phyloP scores from a whole-genome alignment of 805 yeast species.

The Pichia nakasei region DNA sequence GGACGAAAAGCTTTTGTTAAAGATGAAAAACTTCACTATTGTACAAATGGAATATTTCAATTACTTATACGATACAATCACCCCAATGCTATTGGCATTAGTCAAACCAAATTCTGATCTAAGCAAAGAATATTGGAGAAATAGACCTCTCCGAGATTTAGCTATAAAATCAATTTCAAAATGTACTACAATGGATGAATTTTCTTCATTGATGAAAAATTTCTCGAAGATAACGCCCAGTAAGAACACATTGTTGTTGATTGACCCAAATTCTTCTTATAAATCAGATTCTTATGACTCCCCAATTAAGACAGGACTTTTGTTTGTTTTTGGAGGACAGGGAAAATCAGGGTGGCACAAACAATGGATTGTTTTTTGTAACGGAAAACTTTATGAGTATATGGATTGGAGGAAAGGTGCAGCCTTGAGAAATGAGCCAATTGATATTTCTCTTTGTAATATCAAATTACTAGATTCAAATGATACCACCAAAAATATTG shows the following conservation, averaged over 20 bases:
- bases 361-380: constrained; percentile 70
- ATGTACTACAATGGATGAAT: constrained; percentile 15
- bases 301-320: constrained; percentile 34
- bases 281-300: not conserved
- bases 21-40: constrained; percentile 23
- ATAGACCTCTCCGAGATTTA: constrained; percentile 14
- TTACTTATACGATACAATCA: constrained; percentile 22
- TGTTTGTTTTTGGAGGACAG: constrained; percentile 52
- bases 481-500: constrained; percentile 34
- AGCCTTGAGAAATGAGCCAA: constrained; percentile 53
- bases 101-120: not conserved
- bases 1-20: constrained; percentile 26
- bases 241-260: not conserved
- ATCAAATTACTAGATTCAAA: constrained; percentile 36
- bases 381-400: constrained; percentile 63
- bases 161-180: constrained; percentile 15
- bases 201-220: constrained; percentile 35
- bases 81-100: constrained; percentile 12
- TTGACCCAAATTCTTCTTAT: constrained; percentile 3
- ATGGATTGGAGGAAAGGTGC: constrained; percentile 73
- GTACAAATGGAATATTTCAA: constrained; percentile 25
- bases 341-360: constrained; percentile 77
- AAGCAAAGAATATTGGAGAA: constrained; percentile 4
- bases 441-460: constrained; percentile 61
- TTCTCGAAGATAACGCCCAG: not conserved